Evolutionary conservation across 306 rosid species (phyloP), one percentile per base, ranked within the genome.

Genomic region (Delonix regia): DNA sequence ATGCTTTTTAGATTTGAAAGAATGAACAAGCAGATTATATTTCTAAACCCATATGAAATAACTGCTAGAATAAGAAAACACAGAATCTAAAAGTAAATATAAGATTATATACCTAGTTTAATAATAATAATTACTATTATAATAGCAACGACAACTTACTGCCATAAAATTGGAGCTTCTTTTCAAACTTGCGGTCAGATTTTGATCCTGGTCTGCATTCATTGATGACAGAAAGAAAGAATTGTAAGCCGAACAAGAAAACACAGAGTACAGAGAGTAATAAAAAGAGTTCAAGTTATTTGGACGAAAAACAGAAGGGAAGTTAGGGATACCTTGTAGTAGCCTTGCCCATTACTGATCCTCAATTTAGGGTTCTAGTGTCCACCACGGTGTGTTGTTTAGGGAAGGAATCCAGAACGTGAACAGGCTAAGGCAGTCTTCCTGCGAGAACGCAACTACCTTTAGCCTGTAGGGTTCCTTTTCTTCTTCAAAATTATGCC

Each of bases 111-210:
- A 6, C 24, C 38, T 25, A n/a, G n/a, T n/a, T n/a, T n/a, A n/a
- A n/a, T n/a, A n/a, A n/a, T n/a, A n/a, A n/a, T n/a, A n/a, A n/a
- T n/a, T n/a, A n/a, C n/a, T n/a, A n/a, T n/a, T n/a, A n/a, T n/a
- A n/a, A n/a, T n/a, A n/a, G n/a, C n/a, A n/a, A n/a, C n/a, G n/a
- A n/a, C n/a, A 47, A 16, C 57, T 25, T 80, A 87, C 91, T 82
- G 63, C 86, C 38, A 65, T 87, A 87, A 71, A 87, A 87, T n/a
- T 80, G 73, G n/a, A 78, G 69, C 80, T 87, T 85, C 56, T 80
- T 85, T 11, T 85, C 82, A 9, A 77, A 77, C 57, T 83, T 87
- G 71, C 33, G 60, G 30, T 77, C 30, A 34, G 87, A 64, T 48
- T 80, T 87, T 18, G 84, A 82, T 56, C 59, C 82, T 0, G 64